Conservation (phyloP, 345 rosid genomes). For the Dipteronia dyeriana region DNA sequence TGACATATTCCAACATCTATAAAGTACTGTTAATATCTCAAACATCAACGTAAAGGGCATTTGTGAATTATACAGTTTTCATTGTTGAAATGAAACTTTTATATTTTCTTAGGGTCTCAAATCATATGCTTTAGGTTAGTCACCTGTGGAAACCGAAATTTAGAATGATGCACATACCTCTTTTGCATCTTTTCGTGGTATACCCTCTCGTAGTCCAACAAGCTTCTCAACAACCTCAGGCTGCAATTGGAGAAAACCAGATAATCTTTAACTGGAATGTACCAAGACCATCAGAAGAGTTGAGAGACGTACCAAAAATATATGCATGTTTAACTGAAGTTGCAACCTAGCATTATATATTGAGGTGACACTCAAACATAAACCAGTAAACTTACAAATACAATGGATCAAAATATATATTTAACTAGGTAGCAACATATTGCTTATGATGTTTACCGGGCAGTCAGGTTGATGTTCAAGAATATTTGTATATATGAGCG, state of each 20-base stretch:
- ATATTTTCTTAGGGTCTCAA: background rate
- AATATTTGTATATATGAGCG: conserved; percentile 90
- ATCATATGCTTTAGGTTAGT: too few relatives aligned
- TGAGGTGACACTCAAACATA: background rate
- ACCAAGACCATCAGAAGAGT: conserved; percentile 1
- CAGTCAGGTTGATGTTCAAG: conserved; percentile 98
- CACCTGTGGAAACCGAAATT: background rate
- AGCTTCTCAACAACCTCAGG: conserved; percentile 98
- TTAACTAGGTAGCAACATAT: conserved; percentile 18
- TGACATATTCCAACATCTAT: too few relatives aligned
- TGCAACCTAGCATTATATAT: background rate
- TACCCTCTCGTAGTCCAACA: conserved; percentile 93
- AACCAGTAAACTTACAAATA: background rate
- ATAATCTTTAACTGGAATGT: conserved; percentile 3
- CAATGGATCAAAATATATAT: background rate
- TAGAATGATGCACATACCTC: conserved; percentile 57
- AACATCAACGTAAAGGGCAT: too few relatives aligned
- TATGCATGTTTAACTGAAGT: background rate
- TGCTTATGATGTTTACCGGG: conserved; percentile 56
- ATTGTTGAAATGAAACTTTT: background rate
- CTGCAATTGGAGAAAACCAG: conserved; percentile 39
- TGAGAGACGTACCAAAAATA: background rate
- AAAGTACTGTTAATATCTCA: too few relatives aligned
- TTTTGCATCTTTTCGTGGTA: conserved; percentile 93
- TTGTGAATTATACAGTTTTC: background rate